A percentile compares a stretch with the other conserved stretches of the same genome.
phyloP scores from a whole-genome alignment of 179 eudicot genomes.

The Amaranthus tricolor region DNA sequence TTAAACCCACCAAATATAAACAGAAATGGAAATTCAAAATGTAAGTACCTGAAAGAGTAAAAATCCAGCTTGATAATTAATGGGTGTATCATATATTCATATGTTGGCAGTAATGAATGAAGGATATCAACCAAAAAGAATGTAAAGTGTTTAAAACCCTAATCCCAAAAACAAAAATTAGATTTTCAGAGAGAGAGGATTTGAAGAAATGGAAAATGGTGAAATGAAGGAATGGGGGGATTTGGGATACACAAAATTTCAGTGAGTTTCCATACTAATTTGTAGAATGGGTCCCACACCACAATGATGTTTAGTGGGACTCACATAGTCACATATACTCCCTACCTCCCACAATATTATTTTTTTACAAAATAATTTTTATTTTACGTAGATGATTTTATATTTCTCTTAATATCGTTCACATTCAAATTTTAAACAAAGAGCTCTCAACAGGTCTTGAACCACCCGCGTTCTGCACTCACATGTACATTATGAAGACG shows the following conservation, averaged over 20 bases:
- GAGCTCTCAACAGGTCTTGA: too few relatives aligned
- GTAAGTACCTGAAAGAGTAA: slow-evolving; percentile 20
- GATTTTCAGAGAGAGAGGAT: slow-evolving; percentile 6
- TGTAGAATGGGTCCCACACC: slow-evolving; percentile 28
- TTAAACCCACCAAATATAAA: slow-evolving; percentile 1
- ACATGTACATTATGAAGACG: too few relatives aligned
- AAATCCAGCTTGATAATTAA: slow-evolving; percentile 7
- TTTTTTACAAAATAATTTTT: too few relatives aligned
- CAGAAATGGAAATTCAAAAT: not conserved
- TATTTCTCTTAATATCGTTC: too few relatives aligned
- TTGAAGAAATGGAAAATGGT: slow-evolving; percentile 17
- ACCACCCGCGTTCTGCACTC: too few relatives aligned
- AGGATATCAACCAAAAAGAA: not conserved
- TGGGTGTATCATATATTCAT: not conserved
- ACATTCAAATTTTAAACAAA: too few relatives aligned
- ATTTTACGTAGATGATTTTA: too few relatives aligned
- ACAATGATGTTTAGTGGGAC: slow-evolving; percentile 26
- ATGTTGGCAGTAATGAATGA: slow-evolving; percentile 7
- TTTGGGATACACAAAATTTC: slow-evolving; percentile 29
- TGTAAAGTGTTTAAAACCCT: slow-evolving; percentile 2
- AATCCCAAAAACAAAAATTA: not conserved
- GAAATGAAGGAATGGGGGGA: slow-evolving; percentile 17
- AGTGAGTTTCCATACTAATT: slow-evolving; percentile 30
- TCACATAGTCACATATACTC: slow-evolving; percentile 16
- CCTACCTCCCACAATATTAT: too few relatives aligned